These are phyloP conservation scores for Cadophora gregata DNA, from an alignment of 2,329 filamentous ascomycete genomes.

Conservation along the genomic window DNA sequence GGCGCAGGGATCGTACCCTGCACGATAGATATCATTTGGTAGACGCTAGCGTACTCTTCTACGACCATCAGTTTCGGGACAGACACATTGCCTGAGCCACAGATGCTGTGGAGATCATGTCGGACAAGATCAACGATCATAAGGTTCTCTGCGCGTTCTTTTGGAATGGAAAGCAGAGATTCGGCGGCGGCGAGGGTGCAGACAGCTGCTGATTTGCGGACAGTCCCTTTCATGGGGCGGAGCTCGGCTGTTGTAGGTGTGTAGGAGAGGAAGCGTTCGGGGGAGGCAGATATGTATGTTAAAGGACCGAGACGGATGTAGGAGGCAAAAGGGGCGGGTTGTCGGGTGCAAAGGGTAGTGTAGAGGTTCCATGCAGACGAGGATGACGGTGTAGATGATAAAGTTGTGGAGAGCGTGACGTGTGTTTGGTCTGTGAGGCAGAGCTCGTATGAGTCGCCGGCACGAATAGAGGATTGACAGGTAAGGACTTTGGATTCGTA, in stretches of 20 bases:
- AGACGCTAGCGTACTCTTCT: conserved; percentile 90
- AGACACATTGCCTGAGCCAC: conserved; percentile 72
- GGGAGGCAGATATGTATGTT: conserved; percentile 82
- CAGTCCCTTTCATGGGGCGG: conserved; percentile 95
- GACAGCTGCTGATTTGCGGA: conserved; percentile 73
- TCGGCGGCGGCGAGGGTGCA: conserved; percentile 76
- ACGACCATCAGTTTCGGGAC: conserved; percentile 84
- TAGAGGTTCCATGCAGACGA: conserved; percentile 42
- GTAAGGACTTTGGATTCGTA: conserved; percentile 46
- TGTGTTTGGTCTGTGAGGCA: conserved; percentile 47
- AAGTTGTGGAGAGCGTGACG: conserved; percentile 28
- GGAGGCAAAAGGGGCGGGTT: conserved; percentile 64
- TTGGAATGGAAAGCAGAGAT: conserved; percentile 75
- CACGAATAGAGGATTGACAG: conserved; percentile 46
- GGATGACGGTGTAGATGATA: conserved; percentile 5
- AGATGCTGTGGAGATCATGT: conserved; percentile 88
- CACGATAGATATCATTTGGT: conserved; percentile 88
- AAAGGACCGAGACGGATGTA: conserved; percentile 73
- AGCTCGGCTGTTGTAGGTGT: conserved; percentile 72
- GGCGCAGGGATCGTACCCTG: conserved; percentile 65
- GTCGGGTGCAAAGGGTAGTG: conserved; percentile 39
- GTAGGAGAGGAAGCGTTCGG: conserved; percentile 86
- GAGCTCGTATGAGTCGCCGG: conserved; percentile 50
- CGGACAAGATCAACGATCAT: conserved; percentile 99
- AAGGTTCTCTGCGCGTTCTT: conserved; percentile 93